Percentiles rank a stretch among this genome's conserved stretches.
Evolutionary conservation across 345 rosid genomes (phyloP).

Genomic region (Rhodamnia argentea): DNA sequence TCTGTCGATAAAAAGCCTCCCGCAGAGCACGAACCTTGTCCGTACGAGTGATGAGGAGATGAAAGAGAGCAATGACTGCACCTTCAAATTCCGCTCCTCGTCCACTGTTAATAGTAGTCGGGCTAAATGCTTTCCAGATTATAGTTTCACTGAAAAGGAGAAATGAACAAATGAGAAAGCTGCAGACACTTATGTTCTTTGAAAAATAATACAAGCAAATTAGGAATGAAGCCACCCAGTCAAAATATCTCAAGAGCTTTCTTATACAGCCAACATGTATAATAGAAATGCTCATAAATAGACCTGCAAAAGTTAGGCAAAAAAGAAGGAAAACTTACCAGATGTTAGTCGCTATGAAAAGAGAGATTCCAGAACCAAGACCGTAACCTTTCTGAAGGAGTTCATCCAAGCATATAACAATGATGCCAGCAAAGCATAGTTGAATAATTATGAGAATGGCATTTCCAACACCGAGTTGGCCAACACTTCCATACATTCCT

Average conservation of each 20-base stretch:
- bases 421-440: slow-evolving; percentile 79
- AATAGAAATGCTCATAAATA: not conserved
- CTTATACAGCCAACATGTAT: not conserved
- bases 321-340: slow-evolving; percentile 29
- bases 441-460: slow-evolving; percentile 71
- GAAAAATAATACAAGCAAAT: not conserved
- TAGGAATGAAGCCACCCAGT: not conserved
- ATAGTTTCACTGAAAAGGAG: slow-evolving; percentile 55
- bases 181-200: not conserved
- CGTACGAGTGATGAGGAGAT: slow-evolving; percentile 62
- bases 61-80: slow-evolving; percentile 83
- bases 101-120: slow-evolving; percentile 80
- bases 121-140: slow-evolving; percentile 88
- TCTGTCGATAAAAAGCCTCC: slow-evolving; percentile 84
- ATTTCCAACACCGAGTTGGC: slow-evolving; percentile 77
- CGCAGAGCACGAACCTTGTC: slow-evolving; percentile 75
- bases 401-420: slow-evolving; percentile 75
- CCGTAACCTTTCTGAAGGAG: slow-evolving; percentile 84
- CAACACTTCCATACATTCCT: slow-evolving; percentile 77
- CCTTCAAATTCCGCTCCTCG: slow-evolving; percentile 94
- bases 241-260: not conserved
- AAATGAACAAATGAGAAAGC: not conserved
- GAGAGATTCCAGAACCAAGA: slow-evolving; percentile 77
- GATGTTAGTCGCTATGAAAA: slow-evolving; percentile 85
- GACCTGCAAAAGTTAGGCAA: not conserved